Conservation (phyloP, 2,329 filamentous ascomycete species). For the Emmonsiellopsis sp. region DNA sequence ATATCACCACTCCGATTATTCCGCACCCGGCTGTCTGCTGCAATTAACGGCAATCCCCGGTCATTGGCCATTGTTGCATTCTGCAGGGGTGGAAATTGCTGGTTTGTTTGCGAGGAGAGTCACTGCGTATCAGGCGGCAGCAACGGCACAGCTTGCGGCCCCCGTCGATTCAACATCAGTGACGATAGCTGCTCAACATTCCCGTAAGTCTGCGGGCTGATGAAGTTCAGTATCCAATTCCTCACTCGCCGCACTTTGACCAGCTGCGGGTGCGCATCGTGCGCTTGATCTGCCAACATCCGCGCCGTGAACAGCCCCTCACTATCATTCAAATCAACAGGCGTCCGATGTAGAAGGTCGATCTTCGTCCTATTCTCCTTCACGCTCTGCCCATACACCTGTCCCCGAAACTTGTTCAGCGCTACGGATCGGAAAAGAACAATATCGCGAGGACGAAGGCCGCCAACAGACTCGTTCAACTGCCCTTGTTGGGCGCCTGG, state of each 20-base stretch:
- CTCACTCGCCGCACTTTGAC: slow-evolving; percentile 59
- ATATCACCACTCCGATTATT: too few species aligned
- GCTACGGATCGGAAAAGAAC: slow-evolving; percentile 73
- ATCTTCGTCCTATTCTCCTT: slow-evolving; percentile 61
- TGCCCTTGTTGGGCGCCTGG: slow-evolving; percentile 15
- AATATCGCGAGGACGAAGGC: slow-evolving; percentile 62
- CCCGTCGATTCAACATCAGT: neutral
- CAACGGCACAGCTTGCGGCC: slow-evolving; percentile 9
- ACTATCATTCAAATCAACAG: slow-evolving; percentile 42
- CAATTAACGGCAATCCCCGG: too few species aligned
- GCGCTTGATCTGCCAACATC: slow-evolving; percentile 33
- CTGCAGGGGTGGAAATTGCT: too few species aligned
- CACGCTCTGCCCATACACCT: slow-evolving; percentile 78
- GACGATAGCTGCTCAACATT: neutral
- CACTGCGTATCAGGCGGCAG: slow-evolving; percentile 34
- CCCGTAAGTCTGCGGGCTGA: slow-evolving; percentile 34
- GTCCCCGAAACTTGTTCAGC: slow-evolving; percentile 62
- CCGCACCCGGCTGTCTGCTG: too few species aligned
- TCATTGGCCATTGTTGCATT: too few species aligned
- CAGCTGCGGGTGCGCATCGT: slow-evolving; percentile 41
- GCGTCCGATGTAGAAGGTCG: slow-evolving; percentile 54
- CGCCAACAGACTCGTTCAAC: slow-evolving; percentile 34
- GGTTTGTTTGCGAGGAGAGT: neutral
- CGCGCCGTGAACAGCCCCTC: slow-evolving; percentile 50
- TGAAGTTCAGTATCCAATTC: slow-evolving; percentile 67